Evolutionary conservation across 2,329 filamentous ascomycete species (phyloP).

Genomic region (Scedosporium aurantiacum): DNA sequence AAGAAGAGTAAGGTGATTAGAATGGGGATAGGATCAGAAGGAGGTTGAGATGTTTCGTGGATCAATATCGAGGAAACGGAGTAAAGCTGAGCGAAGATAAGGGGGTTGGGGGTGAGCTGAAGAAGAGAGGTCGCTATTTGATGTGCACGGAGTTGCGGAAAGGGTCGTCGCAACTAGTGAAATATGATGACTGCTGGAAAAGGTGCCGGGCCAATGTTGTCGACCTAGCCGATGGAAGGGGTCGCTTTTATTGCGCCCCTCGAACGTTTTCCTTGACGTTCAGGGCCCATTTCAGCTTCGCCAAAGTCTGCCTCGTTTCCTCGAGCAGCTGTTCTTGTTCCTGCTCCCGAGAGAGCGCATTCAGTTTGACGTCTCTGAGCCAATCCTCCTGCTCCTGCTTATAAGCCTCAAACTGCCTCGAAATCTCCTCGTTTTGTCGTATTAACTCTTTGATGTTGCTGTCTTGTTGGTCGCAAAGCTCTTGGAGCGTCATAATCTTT

Average conservation of each 20-base stretch:
- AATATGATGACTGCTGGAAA: not conserved
- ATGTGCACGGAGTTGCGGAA: too few species aligned
- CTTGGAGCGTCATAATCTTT: slow-evolving; percentile 52
- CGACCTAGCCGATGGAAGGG: not conserved
- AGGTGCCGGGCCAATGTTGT: not conserved
- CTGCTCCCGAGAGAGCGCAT: slow-evolving; percentile 45
- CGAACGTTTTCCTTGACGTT: slow-evolving; percentile 52
- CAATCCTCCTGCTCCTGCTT: slow-evolving; percentile 52
- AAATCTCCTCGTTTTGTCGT: slow-evolving; percentile 52
- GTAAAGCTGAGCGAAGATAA: too few species aligned
- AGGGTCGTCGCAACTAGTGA: too few species aligned
- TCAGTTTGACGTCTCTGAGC: slow-evolving; percentile 46
- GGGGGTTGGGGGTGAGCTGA: too few species aligned
- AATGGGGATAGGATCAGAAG: too few species aligned
- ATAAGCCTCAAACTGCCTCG: slow-evolving; percentile 50
- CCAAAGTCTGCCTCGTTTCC: slow-evolving; percentile 48
- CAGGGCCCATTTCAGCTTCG: slow-evolving; percentile 64
- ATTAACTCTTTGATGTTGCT: slow-evolving; percentile 51
- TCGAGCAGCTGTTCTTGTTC: slow-evolving; percentile 49
- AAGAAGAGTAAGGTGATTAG: too few species aligned
- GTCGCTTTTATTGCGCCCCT: slow-evolving; percentile 33
- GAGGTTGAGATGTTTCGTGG: not conserved
- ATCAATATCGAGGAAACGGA: too few species aligned
- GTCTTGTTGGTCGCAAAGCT: slow-evolving; percentile 64
- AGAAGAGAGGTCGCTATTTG: too few species aligned